phyloP scores from a whole-genome alignment of 2,329 filamentous ascomycete species.

The Aspergillus puulaauensis region DNA sequence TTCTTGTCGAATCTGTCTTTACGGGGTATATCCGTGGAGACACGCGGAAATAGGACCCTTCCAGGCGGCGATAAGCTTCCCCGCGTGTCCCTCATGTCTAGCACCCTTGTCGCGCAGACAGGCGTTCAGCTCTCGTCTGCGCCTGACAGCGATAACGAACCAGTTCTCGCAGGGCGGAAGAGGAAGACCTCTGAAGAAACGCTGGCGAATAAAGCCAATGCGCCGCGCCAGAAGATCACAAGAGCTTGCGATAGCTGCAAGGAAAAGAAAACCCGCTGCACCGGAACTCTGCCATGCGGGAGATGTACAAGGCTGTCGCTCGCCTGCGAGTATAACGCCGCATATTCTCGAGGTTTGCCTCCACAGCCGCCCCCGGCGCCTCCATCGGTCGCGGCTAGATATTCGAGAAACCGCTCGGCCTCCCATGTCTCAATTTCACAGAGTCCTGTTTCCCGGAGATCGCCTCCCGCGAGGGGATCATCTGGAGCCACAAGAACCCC shows the following conservation, averaged over 20 bases:
- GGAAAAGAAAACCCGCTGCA: conserved; percentile 39
- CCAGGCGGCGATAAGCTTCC: not conserved
- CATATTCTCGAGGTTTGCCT: conserved; percentile 38
- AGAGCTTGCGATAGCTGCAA: conserved; percentile 41
- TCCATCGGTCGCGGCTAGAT: conserved; percentile 12
- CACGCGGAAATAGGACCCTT: not conserved
- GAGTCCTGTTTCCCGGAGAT: conserved; percentile 6
- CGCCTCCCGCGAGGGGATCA: conserved; percentile 5
- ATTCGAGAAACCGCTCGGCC: conserved; percentile 9
- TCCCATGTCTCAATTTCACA: not conserved
- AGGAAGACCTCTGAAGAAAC: conserved; percentile 28
- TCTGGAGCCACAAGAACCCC: not conserved
- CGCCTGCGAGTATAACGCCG: conserved; percentile 36
- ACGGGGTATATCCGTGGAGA: not conserved
- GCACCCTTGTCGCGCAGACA: conserved; percentile 8
- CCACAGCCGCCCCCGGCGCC: conserved; percentile 31
- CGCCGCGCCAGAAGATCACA: conserved; percentile 37
- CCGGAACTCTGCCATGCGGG: conserved; percentile 36
- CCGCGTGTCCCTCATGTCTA: conserved; percentile 1
- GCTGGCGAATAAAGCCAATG: conserved; percentile 18
- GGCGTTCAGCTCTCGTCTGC: conserved; percentile 11
- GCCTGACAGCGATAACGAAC: not conserved
- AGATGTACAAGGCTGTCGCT: conserved; percentile 34
- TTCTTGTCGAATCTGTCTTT: not conserved
- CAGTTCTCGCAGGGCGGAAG: conserved; percentile 21